Conservation (phyloP, 305 asterid genomes). For the Fraxinus latifolia region DNA sequence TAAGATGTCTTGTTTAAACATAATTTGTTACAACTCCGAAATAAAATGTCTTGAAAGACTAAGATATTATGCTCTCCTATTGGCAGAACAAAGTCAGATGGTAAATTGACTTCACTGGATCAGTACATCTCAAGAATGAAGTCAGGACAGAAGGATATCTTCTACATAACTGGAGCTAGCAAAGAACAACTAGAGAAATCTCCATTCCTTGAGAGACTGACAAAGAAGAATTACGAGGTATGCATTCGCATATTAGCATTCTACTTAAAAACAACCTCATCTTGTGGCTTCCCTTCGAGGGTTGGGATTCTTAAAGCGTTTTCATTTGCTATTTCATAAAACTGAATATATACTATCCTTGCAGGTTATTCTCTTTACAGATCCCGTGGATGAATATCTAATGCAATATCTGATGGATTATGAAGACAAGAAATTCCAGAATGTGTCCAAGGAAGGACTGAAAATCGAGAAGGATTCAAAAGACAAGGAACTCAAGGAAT, state of each 20-base stretch:
- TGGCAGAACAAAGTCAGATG: slow-evolving; percentile 77
- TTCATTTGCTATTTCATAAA: not conserved
- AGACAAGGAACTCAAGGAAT: slow-evolving; percentile 76
- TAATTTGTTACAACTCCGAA: not conserved
- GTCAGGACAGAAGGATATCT: slow-evolving; percentile 78
- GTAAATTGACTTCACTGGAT: slow-evolving; percentile 67
- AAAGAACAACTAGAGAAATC: slow-evolving; percentile 85
- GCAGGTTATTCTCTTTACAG: slow-evolving; percentile 75
- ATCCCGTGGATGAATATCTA: slow-evolving; percentile 84
- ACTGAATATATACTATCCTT: not conserved
- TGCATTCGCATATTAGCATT: not conserved
- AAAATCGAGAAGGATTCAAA: slow-evolving; percentile 69
- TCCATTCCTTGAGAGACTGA: slow-evolving; percentile 80
- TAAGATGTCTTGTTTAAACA: not conserved
- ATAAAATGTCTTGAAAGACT: not conserved
- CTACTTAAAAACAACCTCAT: not conserved
- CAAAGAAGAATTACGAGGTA: slow-evolving; percentile 81
- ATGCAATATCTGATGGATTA: slow-evolving; percentile 97
- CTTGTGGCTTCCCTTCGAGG: not conserved
- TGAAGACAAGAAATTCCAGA: slow-evolving; percentile 35
- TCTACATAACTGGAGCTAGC: slow-evolving; percentile 76
- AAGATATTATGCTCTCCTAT: not conserved
- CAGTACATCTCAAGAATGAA: slow-evolving; percentile 87
- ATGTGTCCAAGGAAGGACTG: not conserved
- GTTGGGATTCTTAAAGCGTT: not conserved